Evolutionary conservation across 2,329 filamentous ascomycete species (phyloP).

Genomic region (Aspergillus latus): DNA sequence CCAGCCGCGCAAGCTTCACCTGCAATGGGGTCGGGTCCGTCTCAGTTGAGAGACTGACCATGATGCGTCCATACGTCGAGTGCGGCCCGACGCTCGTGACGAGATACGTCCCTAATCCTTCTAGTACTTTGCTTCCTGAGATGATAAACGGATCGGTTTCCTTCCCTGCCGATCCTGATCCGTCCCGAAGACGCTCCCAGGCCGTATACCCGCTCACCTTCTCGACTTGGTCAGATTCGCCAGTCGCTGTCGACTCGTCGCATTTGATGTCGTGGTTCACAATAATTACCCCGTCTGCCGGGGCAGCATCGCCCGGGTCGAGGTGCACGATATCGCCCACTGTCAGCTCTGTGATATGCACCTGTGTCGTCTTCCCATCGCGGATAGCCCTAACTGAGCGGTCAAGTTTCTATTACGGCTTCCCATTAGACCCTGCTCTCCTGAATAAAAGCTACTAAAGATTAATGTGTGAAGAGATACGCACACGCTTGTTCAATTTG

Average conservation of each 20-base stretch:
- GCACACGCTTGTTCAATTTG: constrained; percentile 68
- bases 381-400: constrained; percentile 63
- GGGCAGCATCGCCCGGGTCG: constrained; percentile 65
- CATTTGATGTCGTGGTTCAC: constrained; percentile 63
- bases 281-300: constrained; percentile 67
- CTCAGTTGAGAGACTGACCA: constrained; percentile 69
- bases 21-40: constrained; percentile 74
- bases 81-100: constrained; percentile 69
- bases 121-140: constrained; percentile 73
- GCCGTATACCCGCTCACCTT: constrained; percentile 60
- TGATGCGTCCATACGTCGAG: constrained; percentile 70
- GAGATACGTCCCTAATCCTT: constrained; percentile 71
- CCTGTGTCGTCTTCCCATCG: constrained; percentile 60
- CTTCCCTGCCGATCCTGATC: constrained; percentile 43
- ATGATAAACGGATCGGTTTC: constrained; percentile 69
- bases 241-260: constrained; percentile 69
- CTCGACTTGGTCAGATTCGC: constrained; percentile 64
- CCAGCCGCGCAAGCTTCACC: constrained; percentile 65
- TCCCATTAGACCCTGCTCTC: constrained; percentile 18
- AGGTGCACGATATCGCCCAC: constrained; percentile 68
- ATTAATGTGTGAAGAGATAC: background rate
- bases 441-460: background rate
- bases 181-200: constrained; percentile 54
- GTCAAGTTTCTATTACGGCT: constrained; percentile 55
- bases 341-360: constrained; percentile 63